These are phyloP conservation scores for Lactarius trivialis DNA, from an alignment of 768 basidiomycete species.

Conservation along the genomic window DNA sequence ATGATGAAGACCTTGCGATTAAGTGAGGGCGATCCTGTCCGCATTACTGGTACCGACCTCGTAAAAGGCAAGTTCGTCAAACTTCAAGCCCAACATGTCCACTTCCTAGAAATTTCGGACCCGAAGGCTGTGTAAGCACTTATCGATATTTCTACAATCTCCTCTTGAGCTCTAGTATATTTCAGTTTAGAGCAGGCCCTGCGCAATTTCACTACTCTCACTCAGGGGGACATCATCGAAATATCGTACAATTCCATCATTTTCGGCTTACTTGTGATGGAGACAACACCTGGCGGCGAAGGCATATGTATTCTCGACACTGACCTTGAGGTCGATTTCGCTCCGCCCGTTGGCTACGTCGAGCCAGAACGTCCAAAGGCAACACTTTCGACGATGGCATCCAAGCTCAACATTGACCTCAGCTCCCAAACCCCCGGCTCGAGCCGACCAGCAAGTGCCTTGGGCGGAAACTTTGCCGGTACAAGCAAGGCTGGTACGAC, in stretches of 20 bases:
- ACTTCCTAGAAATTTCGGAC: constrained; percentile 96
- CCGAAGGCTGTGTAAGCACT: constrained; percentile 89
- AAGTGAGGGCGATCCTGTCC: constrained; percentile 91
- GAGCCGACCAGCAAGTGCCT: constrained; percentile 69
- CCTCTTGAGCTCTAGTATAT: background rate
- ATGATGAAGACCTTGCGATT: constrained; percentile 97
- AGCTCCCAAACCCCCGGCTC: constrained; percentile 82
- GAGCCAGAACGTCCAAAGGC: constrained; percentile 88
- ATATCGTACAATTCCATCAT: constrained; percentile 95
- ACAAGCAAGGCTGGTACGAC: constrained; percentile 40
- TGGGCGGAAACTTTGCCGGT: constrained; percentile 61
- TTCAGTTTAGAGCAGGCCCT: constrained; percentile 88
- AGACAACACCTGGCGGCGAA: constrained; percentile 75
- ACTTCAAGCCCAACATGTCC: constrained; percentile 89
- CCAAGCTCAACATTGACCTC: constrained; percentile 91
- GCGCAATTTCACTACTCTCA: constrained; percentile 85
- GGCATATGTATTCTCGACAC: constrained; percentile 91
- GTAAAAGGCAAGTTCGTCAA: constrained; percentile 95
- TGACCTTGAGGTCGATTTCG: constrained; percentile 98
- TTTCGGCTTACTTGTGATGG: constrained; percentile 95
- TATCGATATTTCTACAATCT: background rate
- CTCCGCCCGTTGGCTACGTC: constrained; percentile 85
- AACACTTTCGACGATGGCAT: constrained; percentile 86
- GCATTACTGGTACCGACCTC: constrained; percentile 81
- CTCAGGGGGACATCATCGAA: constrained; percentile 96